Conservation (phyloP, 2,329 filamentous ascomycete genomes). For the Cladosporium colombiae region DNA sequence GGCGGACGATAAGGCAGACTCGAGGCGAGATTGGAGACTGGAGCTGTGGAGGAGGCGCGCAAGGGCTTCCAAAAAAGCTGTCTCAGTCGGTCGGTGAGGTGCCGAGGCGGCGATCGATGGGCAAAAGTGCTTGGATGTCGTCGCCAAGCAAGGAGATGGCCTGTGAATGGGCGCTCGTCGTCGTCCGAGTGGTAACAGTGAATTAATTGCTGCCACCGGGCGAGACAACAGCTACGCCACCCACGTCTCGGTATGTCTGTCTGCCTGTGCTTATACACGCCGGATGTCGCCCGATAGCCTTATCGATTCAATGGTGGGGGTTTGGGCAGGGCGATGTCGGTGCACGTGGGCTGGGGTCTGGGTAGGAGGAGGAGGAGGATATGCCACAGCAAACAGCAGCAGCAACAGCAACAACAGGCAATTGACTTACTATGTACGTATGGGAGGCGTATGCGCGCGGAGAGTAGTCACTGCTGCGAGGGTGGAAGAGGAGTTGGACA, state of each 20-base stretch:
- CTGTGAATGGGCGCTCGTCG: constrained; percentile 4
- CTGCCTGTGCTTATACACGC: neutral
- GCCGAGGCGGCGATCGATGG: constrained; percentile 16
- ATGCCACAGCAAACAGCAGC: neutral
- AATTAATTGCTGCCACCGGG: neutral
- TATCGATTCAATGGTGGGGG: constrained; percentile 17
- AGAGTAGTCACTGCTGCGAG: constrained; percentile 14
- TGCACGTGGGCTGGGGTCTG: constrained; percentile 13
- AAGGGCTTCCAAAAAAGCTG: constrained; percentile 17
- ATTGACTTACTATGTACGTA: constrained; percentile 17
- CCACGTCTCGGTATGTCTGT: neutral
- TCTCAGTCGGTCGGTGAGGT: constrained; percentile 1
- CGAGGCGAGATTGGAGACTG: constrained; percentile 3
- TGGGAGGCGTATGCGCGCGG: constrained; percentile 5
- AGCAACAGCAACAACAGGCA: neutral
- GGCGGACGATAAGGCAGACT: constrained; percentile 8
- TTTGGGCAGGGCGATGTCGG: neutral
- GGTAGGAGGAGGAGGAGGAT: neutral
- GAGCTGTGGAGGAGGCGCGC: constrained; percentile 4
- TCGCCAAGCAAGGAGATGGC: neutral
- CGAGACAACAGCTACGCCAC: neutral
- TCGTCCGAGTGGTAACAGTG: neutral
- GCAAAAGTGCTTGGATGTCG: constrained; percentile 9
- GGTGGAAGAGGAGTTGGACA: constrained; percentile 8
- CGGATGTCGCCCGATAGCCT: constrained; percentile 8